phyloP scores from a whole-genome alignment of 441 rosid species.

The Hura crepitans region DNA sequence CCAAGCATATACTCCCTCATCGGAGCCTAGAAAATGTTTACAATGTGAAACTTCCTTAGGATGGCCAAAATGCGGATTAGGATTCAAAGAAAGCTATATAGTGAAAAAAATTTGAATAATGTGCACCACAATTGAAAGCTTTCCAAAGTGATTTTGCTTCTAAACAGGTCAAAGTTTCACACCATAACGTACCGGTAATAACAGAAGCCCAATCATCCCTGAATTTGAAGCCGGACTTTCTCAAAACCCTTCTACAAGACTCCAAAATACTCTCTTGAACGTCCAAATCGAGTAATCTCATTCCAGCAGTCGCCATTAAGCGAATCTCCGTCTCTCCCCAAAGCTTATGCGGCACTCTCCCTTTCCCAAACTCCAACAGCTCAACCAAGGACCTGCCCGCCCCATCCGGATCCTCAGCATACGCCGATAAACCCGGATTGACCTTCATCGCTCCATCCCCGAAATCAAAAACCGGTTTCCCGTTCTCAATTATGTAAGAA shows the following conservation, averaged over 20 bases:
- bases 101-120: neutral
- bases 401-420: conserved; percentile 45
- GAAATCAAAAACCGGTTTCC: conserved; percentile 45
- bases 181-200: conserved; percentile 51
- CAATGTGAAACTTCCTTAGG: neutral
- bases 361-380: conserved; percentile 58
- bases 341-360: conserved; percentile 43
- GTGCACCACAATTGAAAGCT: neutral
- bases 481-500: conserved; percentile 35
- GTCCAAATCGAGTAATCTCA: conserved; percentile 53
- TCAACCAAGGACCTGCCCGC: conserved; percentile 53
- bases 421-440: conserved; percentile 74
- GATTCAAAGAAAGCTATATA: neutral
- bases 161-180: neutral
- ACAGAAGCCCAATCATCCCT: conserved; percentile 68
- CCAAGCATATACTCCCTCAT: conserved; percentile 95
- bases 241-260: conserved; percentile 47
- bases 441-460: conserved; percentile 46
- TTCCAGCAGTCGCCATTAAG: conserved; percentile 91
- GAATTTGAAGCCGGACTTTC: conserved; percentile 60
- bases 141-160: neutral
- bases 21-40: conserved; percentile 49
- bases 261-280: conserved; percentile 55
- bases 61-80: neutral
- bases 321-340: conserved; percentile 65